Evolutionary conservation across 306 rosid genomes (phyloP).

Genomic region (Vigna trinervia): DNA sequence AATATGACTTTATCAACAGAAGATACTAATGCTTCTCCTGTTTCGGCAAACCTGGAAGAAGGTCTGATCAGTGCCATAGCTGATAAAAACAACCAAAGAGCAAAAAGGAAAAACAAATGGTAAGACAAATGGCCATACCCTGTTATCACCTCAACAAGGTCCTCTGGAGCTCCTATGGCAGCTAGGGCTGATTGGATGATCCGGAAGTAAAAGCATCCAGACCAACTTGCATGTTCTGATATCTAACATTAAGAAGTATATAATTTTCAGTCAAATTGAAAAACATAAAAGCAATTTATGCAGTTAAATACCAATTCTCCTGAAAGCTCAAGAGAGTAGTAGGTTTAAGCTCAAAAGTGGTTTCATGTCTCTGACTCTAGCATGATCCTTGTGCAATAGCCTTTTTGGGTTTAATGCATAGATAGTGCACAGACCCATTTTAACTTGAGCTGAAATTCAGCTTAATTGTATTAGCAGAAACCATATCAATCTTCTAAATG

Average conservation of each 20-base stretch:
- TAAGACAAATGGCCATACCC: constrained; percentile 59
- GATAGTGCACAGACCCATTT: neutral
- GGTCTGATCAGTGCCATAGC: constrained; percentile 26
- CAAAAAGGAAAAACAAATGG: constrained; percentile 10
- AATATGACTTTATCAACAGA: constrained; percentile 91
- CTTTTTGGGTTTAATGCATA: neutral
- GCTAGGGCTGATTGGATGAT: constrained; percentile 95
- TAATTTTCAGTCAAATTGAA: constrained; percentile 39
- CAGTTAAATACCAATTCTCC: constrained; percentile 8
- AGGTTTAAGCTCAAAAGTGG: neutral
- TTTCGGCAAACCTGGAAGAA: constrained; percentile 80
- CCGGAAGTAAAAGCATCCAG: constrained; percentile 87
- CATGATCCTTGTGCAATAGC: constrained; percentile 12
- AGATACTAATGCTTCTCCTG: constrained; percentile 89
- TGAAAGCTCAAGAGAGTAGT: neutral
- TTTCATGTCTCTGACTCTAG: neutral
- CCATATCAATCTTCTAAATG: constrained; percentile 5
- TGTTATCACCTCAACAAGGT: constrained; percentile 83
- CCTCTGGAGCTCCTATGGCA: constrained; percentile 96
- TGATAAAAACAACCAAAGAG: constrained; percentile 29
- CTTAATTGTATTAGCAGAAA: constrained; percentile 9
- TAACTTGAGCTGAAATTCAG: constrained; percentile 19
- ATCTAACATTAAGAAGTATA: constrained; percentile 58
- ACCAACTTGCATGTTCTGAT: constrained; percentile 98
- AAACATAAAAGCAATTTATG: constrained; percentile 25